A percentile compares a stretch with the other conserved stretches of the same genome.
Conservation (phyloP, 1,284 basidiomycete genomes). For the Coriolopsis trogii region DNA sequence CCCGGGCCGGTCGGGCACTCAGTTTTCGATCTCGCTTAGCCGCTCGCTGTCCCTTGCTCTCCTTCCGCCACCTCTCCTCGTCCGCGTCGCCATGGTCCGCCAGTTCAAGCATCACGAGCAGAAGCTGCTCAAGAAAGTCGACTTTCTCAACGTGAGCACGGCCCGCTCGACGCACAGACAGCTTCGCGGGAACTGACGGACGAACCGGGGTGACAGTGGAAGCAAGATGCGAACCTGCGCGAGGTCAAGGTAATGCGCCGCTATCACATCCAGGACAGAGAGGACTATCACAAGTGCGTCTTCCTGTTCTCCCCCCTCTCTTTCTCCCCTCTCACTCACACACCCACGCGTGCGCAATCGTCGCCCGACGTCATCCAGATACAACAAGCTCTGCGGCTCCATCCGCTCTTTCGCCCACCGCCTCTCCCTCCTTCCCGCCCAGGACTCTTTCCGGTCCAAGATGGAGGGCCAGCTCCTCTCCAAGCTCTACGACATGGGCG, state of each 20-base stretch:
- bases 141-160: constrained; percentile 77
- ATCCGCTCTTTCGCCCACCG: constrained; percentile 88
- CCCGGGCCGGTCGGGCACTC: neutral
- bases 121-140: constrained; percentile 93
- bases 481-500: constrained; percentile 97
- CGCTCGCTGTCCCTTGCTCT: neutral
- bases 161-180: neutral
- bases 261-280: constrained; percentile 93
- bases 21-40: neutral
- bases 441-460: constrained; percentile 86
- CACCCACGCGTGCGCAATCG: neutral
- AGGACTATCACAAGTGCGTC: constrained; percentile 92
- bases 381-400: constrained; percentile 94
- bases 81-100: constrained; percentile 63
- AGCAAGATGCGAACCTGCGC: constrained; percentile 89
- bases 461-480: constrained; percentile 89
- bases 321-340: neutral
- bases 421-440: constrained; percentile 84
- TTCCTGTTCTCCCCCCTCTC: neutral
- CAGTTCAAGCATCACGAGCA: constrained; percentile 95
- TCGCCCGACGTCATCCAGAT: constrained; percentile 50
- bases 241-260: constrained; percentile 96
- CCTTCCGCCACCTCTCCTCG: constrained; percentile 6
- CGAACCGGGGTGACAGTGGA: constrained; percentile 80
- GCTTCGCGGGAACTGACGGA: neutral